Evolutionary conservation across 1,284 basidiomycete genomes (phyloP).

Genomic region (Coniferiporia sulphurascens): DNA sequence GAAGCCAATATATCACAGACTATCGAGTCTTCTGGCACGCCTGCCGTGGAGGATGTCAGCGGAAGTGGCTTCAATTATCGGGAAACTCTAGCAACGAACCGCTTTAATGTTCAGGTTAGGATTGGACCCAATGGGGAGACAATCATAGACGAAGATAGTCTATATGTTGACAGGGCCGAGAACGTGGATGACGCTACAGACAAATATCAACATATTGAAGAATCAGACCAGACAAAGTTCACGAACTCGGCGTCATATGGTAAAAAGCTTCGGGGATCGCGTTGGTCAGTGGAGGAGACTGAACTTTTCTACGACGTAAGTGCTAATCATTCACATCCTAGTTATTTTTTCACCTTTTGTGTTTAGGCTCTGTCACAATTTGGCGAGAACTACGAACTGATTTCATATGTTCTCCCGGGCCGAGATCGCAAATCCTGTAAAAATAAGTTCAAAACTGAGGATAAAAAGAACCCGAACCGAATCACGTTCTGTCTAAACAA

Average conservation of each 20-base stretch:
- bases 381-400: conserved; percentile 89
- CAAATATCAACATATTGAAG: conserved; percentile 75
- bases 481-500: conserved; percentile 66
- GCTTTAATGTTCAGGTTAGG: conserved; percentile 76
- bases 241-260: conserved; percentile 81
- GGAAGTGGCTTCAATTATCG: conserved; percentile 62
- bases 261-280: conserved; percentile 68
- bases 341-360: not conserved
- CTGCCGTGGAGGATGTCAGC: conserved; percentile 32
- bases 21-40: conserved; percentile 4
- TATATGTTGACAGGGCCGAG: conserved; percentile 62
- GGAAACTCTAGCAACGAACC: conserved; percentile 55
- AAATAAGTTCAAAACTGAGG: conserved; percentile 87
- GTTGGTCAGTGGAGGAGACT: conserved; percentile 84
- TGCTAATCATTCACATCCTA: conserved; percentile 3
- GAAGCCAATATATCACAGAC: conserved; percentile 13
- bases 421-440: conserved; percentile 87
- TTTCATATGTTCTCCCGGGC: conserved; percentile 78
- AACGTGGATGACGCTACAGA: conserved; percentile 54
- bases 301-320: conserved; percentile 80
- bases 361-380: conserved; percentile 79
- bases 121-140: conserved; percentile 79
- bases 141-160: conserved; percentile 74
- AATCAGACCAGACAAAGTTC: conserved; percentile 78
- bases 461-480: conserved; percentile 67